A percentile compares a stretch with the other conserved stretches of the same genome.
Evolutionary conservation across 306 rosid genomes (phyloP).

Genomic region (Quillaja saponaria): DNA sequence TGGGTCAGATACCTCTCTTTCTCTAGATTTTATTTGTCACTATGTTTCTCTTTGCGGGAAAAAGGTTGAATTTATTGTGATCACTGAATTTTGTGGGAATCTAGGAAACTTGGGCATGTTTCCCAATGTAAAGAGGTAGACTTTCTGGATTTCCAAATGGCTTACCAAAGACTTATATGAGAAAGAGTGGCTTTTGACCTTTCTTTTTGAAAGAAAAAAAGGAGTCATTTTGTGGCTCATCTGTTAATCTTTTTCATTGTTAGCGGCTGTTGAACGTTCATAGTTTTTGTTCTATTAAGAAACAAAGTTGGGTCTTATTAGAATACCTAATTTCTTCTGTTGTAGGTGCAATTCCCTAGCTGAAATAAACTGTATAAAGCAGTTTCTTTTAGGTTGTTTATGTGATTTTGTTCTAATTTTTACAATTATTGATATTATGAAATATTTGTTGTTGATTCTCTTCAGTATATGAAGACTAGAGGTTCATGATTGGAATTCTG

Average conservation of each 20-base stretch:
- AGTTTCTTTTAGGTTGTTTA: conserved; percentile 28
- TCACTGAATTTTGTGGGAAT: conserved; percentile 29
- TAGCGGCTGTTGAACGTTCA: conserved; percentile 36
- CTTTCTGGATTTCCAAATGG: conserved; percentile 41
- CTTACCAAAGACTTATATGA: conserved; percentile 40
- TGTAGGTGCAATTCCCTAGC: conserved; percentile 21
- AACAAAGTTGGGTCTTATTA: conserved; percentile 22
- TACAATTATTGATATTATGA: conserved; percentile 27
- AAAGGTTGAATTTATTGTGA: conserved; percentile 30
- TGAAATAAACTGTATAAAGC: conserved; percentile 28
- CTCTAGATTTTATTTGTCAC: background rate
- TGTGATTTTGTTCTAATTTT: conserved; percentile 29
- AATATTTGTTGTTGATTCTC: conserved; percentile 40
- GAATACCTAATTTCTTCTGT: conserved; percentile 21
- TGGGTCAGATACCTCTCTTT: conserved; percentile 46
- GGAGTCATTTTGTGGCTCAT: conserved; percentile 15
- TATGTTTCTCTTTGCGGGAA: conserved; percentile 6
- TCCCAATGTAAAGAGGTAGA: conserved; percentile 53
- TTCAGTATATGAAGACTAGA: conserved; percentile 40
- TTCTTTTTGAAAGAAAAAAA: conserved; percentile 22
- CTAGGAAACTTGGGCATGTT: conserved; percentile 13
- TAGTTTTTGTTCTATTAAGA: conserved; percentile 38
- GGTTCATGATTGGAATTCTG: conserved; percentile 35
- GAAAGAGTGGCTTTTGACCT: conserved; percentile 52
- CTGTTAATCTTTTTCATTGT: conserved; percentile 33